A percentile compares a stretch with the other conserved stretches of the same genome.
Evolutionary conservation across 2,329 filamentous ascomycete genomes (phyloP).

Genomic region (Botrytis sinoallii): DNA sequence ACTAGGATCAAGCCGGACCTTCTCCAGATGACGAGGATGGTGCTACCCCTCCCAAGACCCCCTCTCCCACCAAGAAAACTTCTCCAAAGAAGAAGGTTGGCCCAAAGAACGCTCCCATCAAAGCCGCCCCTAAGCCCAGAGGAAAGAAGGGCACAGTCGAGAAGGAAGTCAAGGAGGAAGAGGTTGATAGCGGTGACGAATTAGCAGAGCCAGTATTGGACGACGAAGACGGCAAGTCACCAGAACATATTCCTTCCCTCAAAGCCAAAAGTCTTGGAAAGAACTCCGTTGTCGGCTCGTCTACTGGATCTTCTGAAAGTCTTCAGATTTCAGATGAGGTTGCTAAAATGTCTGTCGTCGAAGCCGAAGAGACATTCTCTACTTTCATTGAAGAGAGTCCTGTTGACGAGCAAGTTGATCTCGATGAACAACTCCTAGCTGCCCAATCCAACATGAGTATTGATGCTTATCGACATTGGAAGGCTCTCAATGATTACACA

Average conservation of each 20-base stretch:
- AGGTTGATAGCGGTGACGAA: neutral
- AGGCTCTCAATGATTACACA: neutral
- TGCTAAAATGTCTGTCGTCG: neutral
- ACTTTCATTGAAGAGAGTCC: neutral
- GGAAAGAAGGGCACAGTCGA: neutral
- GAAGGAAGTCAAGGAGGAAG: neutral
- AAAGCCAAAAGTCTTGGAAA: neutral
- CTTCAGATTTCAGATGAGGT: conserved; percentile 1
- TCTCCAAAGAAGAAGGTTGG: conserved; percentile 6
- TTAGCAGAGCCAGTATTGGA: neutral
- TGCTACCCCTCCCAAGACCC: neutral
- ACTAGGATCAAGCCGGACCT: conserved; percentile 5
- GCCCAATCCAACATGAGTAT: neutral
- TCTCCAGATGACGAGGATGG: neutral
- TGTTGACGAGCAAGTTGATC: neutral
- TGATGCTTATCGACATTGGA: neutral
- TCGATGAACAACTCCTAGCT: neutral
- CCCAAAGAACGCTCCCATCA: neutral
- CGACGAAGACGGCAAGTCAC: conserved; percentile 8
- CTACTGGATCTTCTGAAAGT: neutral
- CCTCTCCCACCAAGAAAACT: neutral
- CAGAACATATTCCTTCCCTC: neutral
- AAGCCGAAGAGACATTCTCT: neutral
- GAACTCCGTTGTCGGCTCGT: neutral
- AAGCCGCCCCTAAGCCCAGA: neutral